Evolutionary conservation across 1,284 basidiomycete genomes (phyloP).

Genomic region (Psilocybe mexicana): DNA sequence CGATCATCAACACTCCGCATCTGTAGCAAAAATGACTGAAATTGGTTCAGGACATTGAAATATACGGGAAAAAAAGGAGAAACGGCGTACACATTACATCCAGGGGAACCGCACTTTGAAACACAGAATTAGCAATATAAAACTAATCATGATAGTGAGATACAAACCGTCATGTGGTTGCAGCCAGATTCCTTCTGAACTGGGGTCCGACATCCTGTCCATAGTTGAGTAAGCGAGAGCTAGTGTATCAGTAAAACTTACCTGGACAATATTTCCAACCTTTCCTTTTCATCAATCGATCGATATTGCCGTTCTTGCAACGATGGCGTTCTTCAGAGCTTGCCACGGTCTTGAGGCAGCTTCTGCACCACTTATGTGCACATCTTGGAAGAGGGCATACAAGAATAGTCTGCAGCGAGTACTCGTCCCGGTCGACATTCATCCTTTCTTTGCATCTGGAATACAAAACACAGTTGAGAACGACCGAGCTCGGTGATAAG

Average conservation of each 20-base stretch:
- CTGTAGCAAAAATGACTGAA: slow-evolving; percentile 60
- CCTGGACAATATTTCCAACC: slow-evolving; percentile 24
- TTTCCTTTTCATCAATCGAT: slow-evolving; percentile 19
- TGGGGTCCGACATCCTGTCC: slow-evolving; percentile 53
- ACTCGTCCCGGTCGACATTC: slow-evolving; percentile 53
- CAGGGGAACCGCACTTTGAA: slow-evolving; percentile 54
- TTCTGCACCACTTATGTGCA: slow-evolving; percentile 24
- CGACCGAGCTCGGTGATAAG: too few species aligned
- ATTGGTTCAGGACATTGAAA: not conserved
- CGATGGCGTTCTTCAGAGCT: slow-evolving; percentile 17
- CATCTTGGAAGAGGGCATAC: slow-evolving; percentile 18
- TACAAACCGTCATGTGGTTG: slow-evolving; percentile 63
- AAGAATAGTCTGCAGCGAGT: slow-evolving; percentile 35
- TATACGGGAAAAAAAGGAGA: not conserved
- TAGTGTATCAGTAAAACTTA: not conserved
- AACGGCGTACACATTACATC: slow-evolving; percentile 54
- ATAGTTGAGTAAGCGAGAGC: not conserved
- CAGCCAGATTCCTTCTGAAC: slow-evolving; percentile 59
- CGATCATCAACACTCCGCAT: slow-evolving; percentile 53
- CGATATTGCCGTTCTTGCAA: slow-evolving; percentile 18
- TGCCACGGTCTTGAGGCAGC: slow-evolving; percentile 16
- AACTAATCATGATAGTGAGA: not conserved
- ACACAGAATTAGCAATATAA: not conserved
- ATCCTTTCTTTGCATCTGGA: slow-evolving; percentile 29
- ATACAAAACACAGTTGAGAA: not conserved